These are phyloP conservation scores for Plenodomus lindquistii DNA, from an alignment of 2,329 filamentous ascomycete species.

Conservation along the genomic window DNA sequence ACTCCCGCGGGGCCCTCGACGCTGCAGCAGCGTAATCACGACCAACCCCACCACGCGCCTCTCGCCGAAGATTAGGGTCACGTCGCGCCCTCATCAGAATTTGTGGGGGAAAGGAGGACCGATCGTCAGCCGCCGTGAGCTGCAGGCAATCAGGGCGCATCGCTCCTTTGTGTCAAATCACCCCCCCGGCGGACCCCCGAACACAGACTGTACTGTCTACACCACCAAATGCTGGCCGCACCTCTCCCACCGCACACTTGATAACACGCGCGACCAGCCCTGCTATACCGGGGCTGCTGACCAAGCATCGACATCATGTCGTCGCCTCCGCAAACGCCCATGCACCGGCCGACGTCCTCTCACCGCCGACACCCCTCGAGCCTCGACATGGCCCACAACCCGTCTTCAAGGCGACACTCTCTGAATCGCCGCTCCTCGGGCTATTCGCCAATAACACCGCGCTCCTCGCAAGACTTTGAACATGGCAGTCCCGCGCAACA, in stretches of 20 bases:
- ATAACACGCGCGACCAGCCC: constrained; percentile 7
- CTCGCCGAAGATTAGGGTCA: not conserved
- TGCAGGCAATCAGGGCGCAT: not conserved
- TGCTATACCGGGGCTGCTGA: not conserved
- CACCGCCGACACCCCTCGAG: constrained; percentile 48
- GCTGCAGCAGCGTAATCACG: not conserved
- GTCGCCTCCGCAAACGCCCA: constrained; percentile 49
- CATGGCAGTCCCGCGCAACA: constrained; percentile 44
- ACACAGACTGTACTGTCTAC: constrained; percentile 5
- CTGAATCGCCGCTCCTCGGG: constrained; percentile 50
- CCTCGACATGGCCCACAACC: constrained; percentile 47
- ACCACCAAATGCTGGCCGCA: constrained; percentile 14
- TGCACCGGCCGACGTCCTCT: constrained; percentile 39
- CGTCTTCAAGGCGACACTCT: constrained; percentile 40
- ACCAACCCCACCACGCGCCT: not conserved
- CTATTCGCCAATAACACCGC: constrained; percentile 51
- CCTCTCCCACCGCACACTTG: constrained; percentile 7
- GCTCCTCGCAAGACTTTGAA: constrained; percentile 47
- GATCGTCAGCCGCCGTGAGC: not conserved
- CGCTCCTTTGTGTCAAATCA: not conserved
- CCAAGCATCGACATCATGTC: constrained; percentile 29
- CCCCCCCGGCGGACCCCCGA: not conserved
- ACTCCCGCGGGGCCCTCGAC: not conserved
- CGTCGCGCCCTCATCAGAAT: not conserved
- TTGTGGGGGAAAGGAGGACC: not conserved